Conservation (phyloP, 768 basidiomycete species). For the Ramaria sp. region DNA sequence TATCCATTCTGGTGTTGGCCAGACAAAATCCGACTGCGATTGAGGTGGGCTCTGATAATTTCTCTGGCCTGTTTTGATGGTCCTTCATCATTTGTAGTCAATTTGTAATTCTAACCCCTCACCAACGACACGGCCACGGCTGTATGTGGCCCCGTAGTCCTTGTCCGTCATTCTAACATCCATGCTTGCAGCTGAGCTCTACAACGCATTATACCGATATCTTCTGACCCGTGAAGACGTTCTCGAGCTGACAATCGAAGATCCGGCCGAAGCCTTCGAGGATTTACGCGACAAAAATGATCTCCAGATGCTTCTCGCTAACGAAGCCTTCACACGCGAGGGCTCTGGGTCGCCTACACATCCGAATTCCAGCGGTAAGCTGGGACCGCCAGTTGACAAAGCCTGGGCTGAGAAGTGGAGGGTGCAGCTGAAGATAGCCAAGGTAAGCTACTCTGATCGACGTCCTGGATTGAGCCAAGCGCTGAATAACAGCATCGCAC, state of each 20-base stretch:
- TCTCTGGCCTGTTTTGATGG: background rate
- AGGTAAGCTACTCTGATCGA: slow-evolving; percentile 35
- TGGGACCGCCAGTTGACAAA: slow-evolving; percentile 71
- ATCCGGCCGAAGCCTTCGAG: slow-evolving; percentile 96
- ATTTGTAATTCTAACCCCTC: slow-evolving; percentile 87
- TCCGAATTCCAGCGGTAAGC: slow-evolving; percentile 38
- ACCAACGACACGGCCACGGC: slow-evolving; percentile 83
- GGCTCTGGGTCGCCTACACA: slow-evolving; percentile 36
- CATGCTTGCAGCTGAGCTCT: slow-evolving; percentile 59
- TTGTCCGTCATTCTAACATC: background rate
- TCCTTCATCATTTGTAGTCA: slow-evolving; percentile 41
- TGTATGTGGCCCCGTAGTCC: slow-evolving; percentile 38
- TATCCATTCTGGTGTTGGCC: slow-evolving; percentile 97
- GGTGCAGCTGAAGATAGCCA: slow-evolving; percentile 78
- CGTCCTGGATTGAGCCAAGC: background rate
- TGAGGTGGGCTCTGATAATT: slow-evolving; percentile 46
- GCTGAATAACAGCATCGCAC: background rate
- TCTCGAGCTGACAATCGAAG: slow-evolving; percentile 93
- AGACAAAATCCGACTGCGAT: slow-evolving; percentile 73
- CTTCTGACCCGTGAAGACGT: slow-evolving; percentile 54
- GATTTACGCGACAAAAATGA: slow-evolving; percentile 92
- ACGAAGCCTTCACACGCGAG: slow-evolving; percentile 60
- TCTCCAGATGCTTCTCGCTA: slow-evolving; percentile 59
- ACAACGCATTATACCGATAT: slow-evolving; percentile 75
- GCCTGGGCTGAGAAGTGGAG: slow-evolving; percentile 75